Base-by-base conservation (phyloP, 345 rosid genomes). In the Corymbia maculata region DNA sequence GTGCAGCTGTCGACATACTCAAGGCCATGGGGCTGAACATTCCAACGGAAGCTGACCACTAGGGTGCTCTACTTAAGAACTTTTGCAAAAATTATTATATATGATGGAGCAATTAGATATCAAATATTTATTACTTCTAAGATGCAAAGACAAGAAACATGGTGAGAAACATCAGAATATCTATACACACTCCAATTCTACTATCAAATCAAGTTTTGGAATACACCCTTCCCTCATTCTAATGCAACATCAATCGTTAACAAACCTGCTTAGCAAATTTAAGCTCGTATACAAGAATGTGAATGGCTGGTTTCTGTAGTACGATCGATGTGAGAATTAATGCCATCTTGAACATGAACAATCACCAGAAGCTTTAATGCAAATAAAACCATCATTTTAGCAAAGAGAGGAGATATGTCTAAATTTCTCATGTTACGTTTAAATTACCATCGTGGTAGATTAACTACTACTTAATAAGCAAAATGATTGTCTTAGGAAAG, bases 31-130 rank as follows among this genome's bases (percentile, higher is more conserved):
- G 93, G 51, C 89, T 96, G 91, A 93, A 94, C 47, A 92, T 95
- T 89, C 96, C 96, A 1, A 93, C 94, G 3, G 97, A 95, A 90
- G 98, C 97, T 1, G 95, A 96, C 86, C 98, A 96, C 57, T 95
- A 95, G 52, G 98, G 98, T 28, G 92, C 95, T 59, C 91, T 94
- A 50, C 94, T 96, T 17, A 95, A 95, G 92, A 93, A 93, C 90
- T 94, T 93, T 22, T 95, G 97, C 93, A 94, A 96, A 92, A 94
- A 92, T 32, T 92, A 89, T 79, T 94, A n/a, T 90, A 47, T 95
- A 91, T 91, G 95, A 94, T 85, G 89, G 85, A 50, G 99, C 96
- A 42, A 86, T 93, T 87, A 96, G 92, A 90, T 92, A 13, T 36
- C 7, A 70, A 17, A 70, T 36, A 17, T 70, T 9, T 42, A 5